These are phyloP conservation scores for Eleusine coracana DNA, from an alignment of 176 grass and related monocot genomes.

Conservation along the genomic window DNA sequence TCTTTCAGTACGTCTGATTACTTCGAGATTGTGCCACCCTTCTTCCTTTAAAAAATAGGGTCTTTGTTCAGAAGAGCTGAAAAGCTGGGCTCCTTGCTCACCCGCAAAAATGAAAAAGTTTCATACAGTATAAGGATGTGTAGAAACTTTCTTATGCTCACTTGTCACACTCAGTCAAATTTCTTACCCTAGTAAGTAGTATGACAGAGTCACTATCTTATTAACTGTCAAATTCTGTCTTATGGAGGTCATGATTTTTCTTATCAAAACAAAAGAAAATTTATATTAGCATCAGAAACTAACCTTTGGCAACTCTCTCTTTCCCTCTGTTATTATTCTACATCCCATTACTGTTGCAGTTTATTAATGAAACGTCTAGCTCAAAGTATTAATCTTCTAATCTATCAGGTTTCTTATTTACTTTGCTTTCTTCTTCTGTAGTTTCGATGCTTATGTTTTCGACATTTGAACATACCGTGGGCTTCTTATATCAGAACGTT, in stretches of 20 bases:
- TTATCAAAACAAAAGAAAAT: background rate
- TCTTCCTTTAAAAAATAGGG: background rate
- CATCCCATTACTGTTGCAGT: background rate
- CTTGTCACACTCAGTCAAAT: slow-evolving; percentile 8
- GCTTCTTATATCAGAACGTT: slow-evolving; percentile 70
- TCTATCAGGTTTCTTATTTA: slow-evolving; percentile 10
- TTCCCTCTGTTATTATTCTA: background rate
- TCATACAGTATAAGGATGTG: background rate
- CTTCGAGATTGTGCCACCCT: background rate
- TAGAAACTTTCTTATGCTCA: background rate
- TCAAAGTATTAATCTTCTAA: background rate
- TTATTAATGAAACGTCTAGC: slow-evolving; percentile 5
- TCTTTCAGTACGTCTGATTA: background rate
- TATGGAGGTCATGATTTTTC: background rate
- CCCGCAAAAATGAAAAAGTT: background rate
- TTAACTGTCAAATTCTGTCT: background rate
- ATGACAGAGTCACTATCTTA: background rate
- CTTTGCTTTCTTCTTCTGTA: slow-evolving; percentile 39
- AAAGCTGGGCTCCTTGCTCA: background rate
- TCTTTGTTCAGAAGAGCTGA: background rate
- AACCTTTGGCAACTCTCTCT: background rate
- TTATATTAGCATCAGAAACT: background rate
- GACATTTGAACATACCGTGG: slow-evolving; percentile 82
- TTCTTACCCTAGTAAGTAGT: background rate
- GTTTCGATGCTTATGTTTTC: slow-evolving; percentile 99